Evolutionary conservation across 305 asterid genomes (phyloP).

Genomic region (Euphrasia arctica): DNA sequence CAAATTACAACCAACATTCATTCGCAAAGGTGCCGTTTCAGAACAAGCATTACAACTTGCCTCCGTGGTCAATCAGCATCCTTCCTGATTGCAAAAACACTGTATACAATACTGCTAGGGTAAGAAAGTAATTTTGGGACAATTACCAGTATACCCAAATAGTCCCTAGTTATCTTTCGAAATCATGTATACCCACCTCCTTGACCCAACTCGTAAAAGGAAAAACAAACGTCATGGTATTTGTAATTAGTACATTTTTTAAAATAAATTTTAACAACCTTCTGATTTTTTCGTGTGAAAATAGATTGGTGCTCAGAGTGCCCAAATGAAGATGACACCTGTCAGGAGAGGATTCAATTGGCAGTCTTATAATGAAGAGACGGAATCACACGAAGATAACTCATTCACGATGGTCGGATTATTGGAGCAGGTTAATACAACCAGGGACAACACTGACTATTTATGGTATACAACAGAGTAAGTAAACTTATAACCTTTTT

Average conservation of each 20-base stretch:
- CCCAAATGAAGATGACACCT: conserved; percentile 96
- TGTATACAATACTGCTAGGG: conserved; percentile 95
- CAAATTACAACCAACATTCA: conserved; percentile 72
- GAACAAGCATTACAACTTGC: conserved; percentile 75
- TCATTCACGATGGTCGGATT: conserved; percentile 67
- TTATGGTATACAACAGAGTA: conserved; percentile 98
- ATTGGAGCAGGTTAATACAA: conserved; percentile 91
- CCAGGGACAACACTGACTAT: conserved; percentile 91
- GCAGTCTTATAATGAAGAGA: conserved; percentile 92
- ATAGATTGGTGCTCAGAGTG: conserved; percentile 91
- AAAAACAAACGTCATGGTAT: not conserved
- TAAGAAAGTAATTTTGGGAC: conserved; percentile 35
- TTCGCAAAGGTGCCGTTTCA: conserved; percentile 77
- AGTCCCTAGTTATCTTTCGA: no score
- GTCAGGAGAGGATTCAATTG: conserved; percentile 60
- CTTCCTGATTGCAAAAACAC: conserved; percentile 98
- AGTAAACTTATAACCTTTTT: conserved; percentile 37
- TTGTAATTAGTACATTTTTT: not conserved
- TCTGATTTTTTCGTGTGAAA: conserved; percentile 26
- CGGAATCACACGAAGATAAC: conserved; percentile 50
- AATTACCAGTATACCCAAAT: not conserved
- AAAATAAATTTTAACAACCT: conserved; percentile 6
- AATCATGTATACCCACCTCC: no score
- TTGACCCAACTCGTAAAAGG: no score
- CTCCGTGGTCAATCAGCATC: conserved; percentile 99